These are phyloP conservation scores for Lasiodiplodia sp. DNA, from an alignment of 2,329 filamentous ascomycete species.

Conservation along the genomic window DNA sequence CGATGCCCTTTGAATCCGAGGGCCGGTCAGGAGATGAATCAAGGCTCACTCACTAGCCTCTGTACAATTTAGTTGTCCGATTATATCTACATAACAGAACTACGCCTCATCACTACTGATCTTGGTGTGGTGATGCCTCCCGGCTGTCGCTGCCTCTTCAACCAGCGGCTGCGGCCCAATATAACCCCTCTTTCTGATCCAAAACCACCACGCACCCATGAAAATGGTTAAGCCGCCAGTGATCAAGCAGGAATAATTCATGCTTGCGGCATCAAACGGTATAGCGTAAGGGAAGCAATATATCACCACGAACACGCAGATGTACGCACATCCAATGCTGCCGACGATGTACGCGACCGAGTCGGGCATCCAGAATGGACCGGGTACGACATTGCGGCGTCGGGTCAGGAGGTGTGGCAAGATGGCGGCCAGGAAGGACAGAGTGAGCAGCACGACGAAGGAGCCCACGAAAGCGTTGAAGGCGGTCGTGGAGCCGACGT, in stretches of 20 bases:
- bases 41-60: too few relatives aligned
- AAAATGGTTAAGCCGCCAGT: slow-evolving; percentile 61
- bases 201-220: slow-evolving; percentile 54
- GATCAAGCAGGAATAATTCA: slow-evolving; percentile 64
- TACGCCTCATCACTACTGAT: slow-evolving; percentile 10
- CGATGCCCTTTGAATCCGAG: background rate
- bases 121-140: background rate
- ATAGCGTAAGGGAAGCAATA: slow-evolving; percentile 64
- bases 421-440: slow-evolving; percentile 70
- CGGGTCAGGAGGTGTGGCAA: slow-evolving; percentile 55
- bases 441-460: slow-evolving; percentile 62
- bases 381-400: slow-evolving; percentile 57
- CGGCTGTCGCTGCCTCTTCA: background rate
- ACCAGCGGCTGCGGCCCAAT: slow-evolving; percentile 21
- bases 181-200: slow-evolving; percentile 24
- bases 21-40: background rate
- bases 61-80: too few relatives aligned
- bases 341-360: slow-evolving; percentile 34
- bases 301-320: slow-evolving; percentile 67
- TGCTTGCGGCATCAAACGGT: slow-evolving; percentile 54
- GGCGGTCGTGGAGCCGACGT: slow-evolving; percentile 70
- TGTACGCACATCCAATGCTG: slow-evolving; percentile 64
- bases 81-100: background rate
- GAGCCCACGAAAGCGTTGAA: slow-evolving; percentile 72
- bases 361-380: slow-evolving; percentile 64